Base-by-base conservation (phyloP, 306 rosid species). In the Chamaecrista fasciculata region DNA sequence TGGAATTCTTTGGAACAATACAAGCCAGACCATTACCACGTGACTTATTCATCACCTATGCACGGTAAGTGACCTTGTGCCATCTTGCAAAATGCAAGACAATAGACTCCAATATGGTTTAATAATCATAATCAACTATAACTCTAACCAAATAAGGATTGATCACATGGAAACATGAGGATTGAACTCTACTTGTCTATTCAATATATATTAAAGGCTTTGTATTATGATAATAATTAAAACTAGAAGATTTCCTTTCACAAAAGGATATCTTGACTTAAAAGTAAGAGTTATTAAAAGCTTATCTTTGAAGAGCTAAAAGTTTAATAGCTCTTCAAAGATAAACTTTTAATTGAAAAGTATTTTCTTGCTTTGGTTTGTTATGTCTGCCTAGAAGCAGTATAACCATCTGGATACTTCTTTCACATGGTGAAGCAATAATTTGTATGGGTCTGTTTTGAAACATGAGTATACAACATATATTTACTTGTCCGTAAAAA, bases 1-100 rank as follows among this genome's bases (percentile, higher is more conserved):
- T 94, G 82, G 98, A 89, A 67, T 94, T 90, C 69, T 90, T 90
- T 77, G 91, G 84, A 80, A 86, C 72, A 73, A 84, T 90, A 72
- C 98, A 94, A 44, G 87, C 89, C 55, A 86, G 86, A 78, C 66
- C 76, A 23, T 76, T 88, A 69, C 89, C 96, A 19, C 90, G 96
- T 1, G 96, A 94, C 79, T 82, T 94, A 55, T 94, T 94, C 76
- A 71, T 86, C 67, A 62, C 82, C 74, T 94, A 88, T 84, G 85
- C 96, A 70, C 84, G 94, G 98, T 94, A 79, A 36, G 86, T 77
- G 66, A 37, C 23, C 64, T 57, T 47, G 31, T 66, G 48, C 61
- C 70, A 55, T 62, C 46, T 55, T 67, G 56, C 28, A 44, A 72
- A 78, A 78, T 42, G 28, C 64, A 65, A 46, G 53, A 43, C 70